Evolutionary conservation across 1,139 yeast species (phyloP).

Genomic region (Yamadazyma jaroonii): DNA sequence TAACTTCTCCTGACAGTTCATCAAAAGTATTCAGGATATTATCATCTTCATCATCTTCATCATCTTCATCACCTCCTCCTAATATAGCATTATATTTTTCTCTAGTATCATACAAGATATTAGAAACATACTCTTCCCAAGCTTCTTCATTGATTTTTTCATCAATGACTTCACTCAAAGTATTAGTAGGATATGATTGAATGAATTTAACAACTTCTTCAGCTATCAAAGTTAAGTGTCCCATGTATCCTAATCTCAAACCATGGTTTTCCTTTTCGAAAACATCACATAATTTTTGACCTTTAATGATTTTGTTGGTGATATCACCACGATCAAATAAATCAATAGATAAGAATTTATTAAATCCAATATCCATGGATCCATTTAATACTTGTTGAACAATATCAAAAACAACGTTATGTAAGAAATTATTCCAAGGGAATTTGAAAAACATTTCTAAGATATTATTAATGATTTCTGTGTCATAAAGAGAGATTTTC

Average conservation of each 20-base stretch:
- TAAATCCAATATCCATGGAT: conserved; percentile 86
- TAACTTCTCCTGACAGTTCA: conserved; percentile 50
- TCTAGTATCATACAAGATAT: conserved; percentile 81
- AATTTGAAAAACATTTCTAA: conserved; percentile 82
- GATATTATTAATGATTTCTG: conserved; percentile 73
- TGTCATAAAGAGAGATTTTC: conserved; percentile 82
- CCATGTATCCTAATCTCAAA: conserved; percentile 91
- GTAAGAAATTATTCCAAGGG: conserved; percentile 98
- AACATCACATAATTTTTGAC: conserved; percentile 72
- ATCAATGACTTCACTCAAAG: conserved; percentile 59
- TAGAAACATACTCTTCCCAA: conserved; percentile 86
- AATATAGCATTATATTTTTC: conserved; percentile 94
- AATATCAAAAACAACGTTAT: conserved; percentile 95
- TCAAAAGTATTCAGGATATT: conserved; percentile 44
- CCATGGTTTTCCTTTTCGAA: conserved; percentile 62
- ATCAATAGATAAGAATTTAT: conserved; percentile 84
- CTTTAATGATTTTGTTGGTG: conserved; percentile 75
- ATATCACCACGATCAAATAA: conserved; percentile 77
- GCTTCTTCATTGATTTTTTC: conserved; percentile 55
- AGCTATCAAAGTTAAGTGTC: conserved; percentile 91
- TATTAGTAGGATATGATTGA: conserved; percentile 63
- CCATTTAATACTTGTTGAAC: conserved; percentile 96
- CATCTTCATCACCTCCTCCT: conserved; percentile 62
- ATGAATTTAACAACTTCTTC: conserved; percentile 97
- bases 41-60: conserved; percentile 33